Conservation (phyloP, 176 grass and related monocot genomes). For the Bromus sterilis region DNA sequence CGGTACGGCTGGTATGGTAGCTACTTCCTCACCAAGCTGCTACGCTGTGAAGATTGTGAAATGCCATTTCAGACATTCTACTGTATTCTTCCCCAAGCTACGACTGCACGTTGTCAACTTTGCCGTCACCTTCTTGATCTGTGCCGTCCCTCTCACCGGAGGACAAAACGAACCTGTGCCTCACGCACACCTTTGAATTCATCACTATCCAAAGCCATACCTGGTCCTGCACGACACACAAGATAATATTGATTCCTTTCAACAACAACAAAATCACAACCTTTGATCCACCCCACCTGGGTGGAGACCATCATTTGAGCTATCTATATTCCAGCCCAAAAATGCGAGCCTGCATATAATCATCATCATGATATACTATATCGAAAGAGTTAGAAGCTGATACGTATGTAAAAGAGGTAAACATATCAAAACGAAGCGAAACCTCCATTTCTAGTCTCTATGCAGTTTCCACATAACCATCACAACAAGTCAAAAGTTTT, state of each 20-base stretch:
- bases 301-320: background rate
- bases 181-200: background rate
- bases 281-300: background rate
- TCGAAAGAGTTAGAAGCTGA: background rate
- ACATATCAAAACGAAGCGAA: background rate
- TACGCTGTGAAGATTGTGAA: no score
- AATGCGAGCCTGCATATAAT: background rate
- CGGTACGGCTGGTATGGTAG: background rate
- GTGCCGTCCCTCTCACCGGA: background rate
- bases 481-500: conserved; percentile 17
- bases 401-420: background rate
- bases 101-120: background rate
- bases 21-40: no score
- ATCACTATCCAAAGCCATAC: background rate
- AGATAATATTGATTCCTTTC: no score
- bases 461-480: conserved; percentile 14
- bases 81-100: background rate
- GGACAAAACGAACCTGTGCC: background rate
- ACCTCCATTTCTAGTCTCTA: conserved; percentile 30
- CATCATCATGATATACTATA: background rate
- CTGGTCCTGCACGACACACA: background rate
- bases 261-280: background rate
- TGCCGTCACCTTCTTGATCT: background rate
- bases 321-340: background rate
- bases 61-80: background rate